phyloP scores from a whole-genome alignment of 768 basidiomycete species.

The Kwoniella heveanensis region DNA sequence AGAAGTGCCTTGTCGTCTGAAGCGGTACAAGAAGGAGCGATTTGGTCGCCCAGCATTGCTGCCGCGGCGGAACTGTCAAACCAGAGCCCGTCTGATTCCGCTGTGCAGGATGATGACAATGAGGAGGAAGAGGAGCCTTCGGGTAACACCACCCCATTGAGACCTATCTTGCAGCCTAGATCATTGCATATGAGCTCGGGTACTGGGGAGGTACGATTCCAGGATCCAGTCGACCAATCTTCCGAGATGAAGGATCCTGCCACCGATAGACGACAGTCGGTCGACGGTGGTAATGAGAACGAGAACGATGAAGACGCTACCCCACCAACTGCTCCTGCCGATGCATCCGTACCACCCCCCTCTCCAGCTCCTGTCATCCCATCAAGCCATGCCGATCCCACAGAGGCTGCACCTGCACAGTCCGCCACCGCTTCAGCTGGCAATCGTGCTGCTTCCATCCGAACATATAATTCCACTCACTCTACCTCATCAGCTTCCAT shows the following conservation, averaged over 20 bases:
- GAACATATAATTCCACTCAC: slow-evolving; percentile 23
- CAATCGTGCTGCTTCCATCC: slow-evolving; percentile 29
- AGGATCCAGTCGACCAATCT: slow-evolving; percentile 3
- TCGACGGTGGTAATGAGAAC: slow-evolving; percentile 1
- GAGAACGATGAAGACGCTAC: neutral
- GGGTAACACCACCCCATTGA: neutral
- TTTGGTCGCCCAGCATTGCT: slow-evolving; percentile 8
- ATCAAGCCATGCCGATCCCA: neutral
- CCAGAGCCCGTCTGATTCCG: neutral
- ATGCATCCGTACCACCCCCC: neutral
- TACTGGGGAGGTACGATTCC: slow-evolving; percentile 19
- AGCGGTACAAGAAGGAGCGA: slow-evolving; percentile 10
- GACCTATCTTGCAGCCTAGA: slow-evolving; percentile 15
- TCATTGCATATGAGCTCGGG: slow-evolving; percentile 2
- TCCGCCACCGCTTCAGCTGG: neutral
- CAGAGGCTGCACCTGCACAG: neutral
- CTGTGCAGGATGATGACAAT: slow-evolving; percentile 12
- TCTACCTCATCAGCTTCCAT: slow-evolving; percentile 27
- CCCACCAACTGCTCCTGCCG: neutral
- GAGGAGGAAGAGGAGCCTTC: slow-evolving; percentile 3
- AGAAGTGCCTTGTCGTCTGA: slow-evolving; percentile 11
- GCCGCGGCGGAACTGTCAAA: neutral
- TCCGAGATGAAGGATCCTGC: neutral
- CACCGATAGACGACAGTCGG: slow-evolving; percentile 1
- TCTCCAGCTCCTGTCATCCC: neutral